Conservation (phyloP, 441 rosid species). For the Erodium chrysanthum region DNA sequence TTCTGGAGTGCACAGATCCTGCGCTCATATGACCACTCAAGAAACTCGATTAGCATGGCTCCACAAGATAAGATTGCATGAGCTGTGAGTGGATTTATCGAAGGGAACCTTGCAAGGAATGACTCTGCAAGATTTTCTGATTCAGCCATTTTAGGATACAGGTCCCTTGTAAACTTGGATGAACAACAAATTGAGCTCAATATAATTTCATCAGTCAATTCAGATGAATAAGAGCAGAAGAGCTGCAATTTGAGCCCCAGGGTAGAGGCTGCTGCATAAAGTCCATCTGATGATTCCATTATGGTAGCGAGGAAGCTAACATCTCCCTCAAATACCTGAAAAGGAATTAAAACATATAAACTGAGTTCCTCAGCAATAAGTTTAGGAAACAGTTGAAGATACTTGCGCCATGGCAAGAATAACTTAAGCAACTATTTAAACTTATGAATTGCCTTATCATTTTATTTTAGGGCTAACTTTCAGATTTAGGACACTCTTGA, state of each 20-base stretch:
- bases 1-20: constrained; percentile 46
- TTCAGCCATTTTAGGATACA: constrained; percentile 62
- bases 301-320: constrained; percentile 44
- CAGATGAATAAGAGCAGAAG: constrained; percentile 66
- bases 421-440: not conserved
- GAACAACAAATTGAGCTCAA: constrained; percentile 48
- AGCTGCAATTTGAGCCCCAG: constrained; percentile 83
- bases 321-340: constrained; percentile 66
- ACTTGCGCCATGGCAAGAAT: not conserved
- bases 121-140: constrained; percentile 88
- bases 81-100: constrained; percentile 79
- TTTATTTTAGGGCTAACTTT: not conserved
- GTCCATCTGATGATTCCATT: constrained; percentile 64
- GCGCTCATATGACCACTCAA: constrained; percentile 50
- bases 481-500: not conserved
- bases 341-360: constrained; percentile 12
- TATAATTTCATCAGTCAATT: constrained; percentile 65
- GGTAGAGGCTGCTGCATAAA: constrained; percentile 90
- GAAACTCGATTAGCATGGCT: constrained; percentile 49
- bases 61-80: constrained; percentile 67
- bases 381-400: constrained; percentile 6
- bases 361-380: constrained; percentile 12
- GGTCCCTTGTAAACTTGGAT: constrained; percentile 31
- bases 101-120: constrained; percentile 85
- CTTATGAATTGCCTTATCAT: not conserved